Conservation (phyloP, 1,139 yeast genomes). For the Suhomyces atakaporum region DNA sequence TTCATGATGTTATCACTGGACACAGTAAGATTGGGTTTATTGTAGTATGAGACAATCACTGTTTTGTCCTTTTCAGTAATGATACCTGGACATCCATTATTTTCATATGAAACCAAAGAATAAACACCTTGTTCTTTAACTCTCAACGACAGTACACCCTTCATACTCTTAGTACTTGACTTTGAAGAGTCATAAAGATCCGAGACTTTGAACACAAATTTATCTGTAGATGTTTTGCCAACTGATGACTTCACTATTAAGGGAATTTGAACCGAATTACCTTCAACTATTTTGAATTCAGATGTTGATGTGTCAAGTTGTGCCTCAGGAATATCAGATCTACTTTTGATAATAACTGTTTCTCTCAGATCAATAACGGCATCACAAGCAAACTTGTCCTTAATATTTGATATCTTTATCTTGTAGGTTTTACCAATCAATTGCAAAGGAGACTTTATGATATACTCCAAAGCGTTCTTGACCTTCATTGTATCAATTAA, state of each 20-base stretch:
- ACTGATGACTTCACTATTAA: slow-evolving; percentile 41
- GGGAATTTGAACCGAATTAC: slow-evolving; percentile 60
- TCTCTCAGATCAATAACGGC: slow-evolving; percentile 40
- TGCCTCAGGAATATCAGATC: slow-evolving; percentile 22
- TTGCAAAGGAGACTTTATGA: slow-evolving; percentile 56
- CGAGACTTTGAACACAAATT: slow-evolving; percentile 27
- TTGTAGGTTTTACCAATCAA: slow-evolving; percentile 70
- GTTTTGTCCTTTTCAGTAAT: slow-evolving; percentile 34
- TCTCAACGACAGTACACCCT: slow-evolving; percentile 40
- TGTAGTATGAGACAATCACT: slow-evolving; percentile 51
- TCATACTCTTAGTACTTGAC: slow-evolving; percentile 21
- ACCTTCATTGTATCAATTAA: slow-evolving; percentile 50
- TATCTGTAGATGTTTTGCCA: slow-evolving; percentile 29
- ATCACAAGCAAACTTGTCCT: slow-evolving; percentile 74
- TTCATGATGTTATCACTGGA: slow-evolving; percentile 21
- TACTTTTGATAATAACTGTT: slow-evolving; percentile 42
- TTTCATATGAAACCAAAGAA: slow-evolving; percentile 56
- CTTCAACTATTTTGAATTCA: slow-evolving; percentile 53
- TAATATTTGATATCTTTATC: slow-evolving; percentile 61
- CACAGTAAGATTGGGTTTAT: slow-evolving; percentile 54
- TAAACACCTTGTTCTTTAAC: slow-evolving; percentile 65
- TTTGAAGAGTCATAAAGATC: slow-evolving; percentile 26
- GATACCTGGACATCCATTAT: slow-evolving; percentile 70
- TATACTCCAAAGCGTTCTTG: slow-evolving; percentile 44
- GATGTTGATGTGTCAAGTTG: slow-evolving; percentile 10